Percentiles rank a stretch among this genome's conserved stretches.
Evolutionary conservation across 2,329 filamentous ascomycete genomes (phyloP).

Genomic region (Neurospora crassa): DNA sequence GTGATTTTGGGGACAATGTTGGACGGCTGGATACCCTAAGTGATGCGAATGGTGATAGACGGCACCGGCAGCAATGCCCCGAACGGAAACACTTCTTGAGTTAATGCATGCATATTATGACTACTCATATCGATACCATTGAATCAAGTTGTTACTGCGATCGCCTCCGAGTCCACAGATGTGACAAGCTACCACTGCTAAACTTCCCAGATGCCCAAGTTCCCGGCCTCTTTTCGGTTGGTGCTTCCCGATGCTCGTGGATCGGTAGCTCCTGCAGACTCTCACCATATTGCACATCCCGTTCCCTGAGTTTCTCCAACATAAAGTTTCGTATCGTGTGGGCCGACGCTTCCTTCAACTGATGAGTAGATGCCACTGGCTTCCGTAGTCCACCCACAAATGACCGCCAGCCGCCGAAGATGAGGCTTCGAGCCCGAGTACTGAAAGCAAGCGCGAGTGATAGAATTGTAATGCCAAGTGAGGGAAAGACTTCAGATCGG

Average conservation of each 20-base stretch:
- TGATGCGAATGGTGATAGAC: not conserved
- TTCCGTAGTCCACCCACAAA: constrained; percentile 3
- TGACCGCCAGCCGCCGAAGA: constrained; percentile 8
- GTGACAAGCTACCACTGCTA: not conserved
- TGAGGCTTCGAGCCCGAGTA: constrained; percentile 7
- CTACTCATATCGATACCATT: not conserved
- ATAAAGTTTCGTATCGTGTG: constrained; percentile 14
- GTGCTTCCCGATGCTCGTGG: constrained; percentile 2
- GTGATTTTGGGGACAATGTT: not conserved
- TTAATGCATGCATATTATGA: not conserved
- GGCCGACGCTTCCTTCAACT: constrained; percentile 11
- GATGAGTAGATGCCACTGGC: not conserved
- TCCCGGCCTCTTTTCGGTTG: not conserved
- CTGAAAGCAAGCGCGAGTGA: constrained; percentile 15
- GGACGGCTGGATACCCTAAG: not conserved
- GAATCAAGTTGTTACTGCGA: not conserved
- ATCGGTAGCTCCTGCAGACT: constrained; percentile 6
- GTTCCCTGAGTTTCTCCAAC: constrained; percentile 15
- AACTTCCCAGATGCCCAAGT: not conserved
- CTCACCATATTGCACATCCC: constrained; percentile 4
- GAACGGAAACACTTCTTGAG: not conserved
- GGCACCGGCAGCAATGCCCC: not conserved
- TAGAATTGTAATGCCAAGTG: constrained; percentile 10
- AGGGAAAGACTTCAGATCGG: constrained; percentile 8
- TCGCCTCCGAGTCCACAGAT: constrained; percentile 10